Evolutionary conservation across 2,329 filamentous ascomycete species (phyloP).

Genomic region (Aspergillus novofumigatus): DNA sequence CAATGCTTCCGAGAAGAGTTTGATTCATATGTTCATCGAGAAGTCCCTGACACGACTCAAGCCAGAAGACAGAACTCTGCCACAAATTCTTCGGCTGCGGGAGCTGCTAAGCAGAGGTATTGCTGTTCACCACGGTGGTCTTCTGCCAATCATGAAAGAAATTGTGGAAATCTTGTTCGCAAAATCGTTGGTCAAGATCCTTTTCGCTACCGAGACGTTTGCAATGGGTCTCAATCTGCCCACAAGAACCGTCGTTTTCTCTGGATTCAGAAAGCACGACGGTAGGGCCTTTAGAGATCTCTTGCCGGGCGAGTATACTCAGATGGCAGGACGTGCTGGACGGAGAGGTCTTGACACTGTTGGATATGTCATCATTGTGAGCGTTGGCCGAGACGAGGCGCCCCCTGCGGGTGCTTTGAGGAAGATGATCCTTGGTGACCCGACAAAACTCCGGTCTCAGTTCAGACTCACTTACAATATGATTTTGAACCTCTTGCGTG

Average conservation of each 20-base stretch:
- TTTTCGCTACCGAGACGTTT: slow-evolving; percentile 97
- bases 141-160: slow-evolving; percentile 95
- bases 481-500: slow-evolving; percentile 91
- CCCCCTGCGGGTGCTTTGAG: slow-evolving; percentile 78
- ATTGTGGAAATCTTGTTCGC: slow-evolving; percentile 96
- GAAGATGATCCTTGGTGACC: slow-evolving; percentile 93
- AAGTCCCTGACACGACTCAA: slow-evolving; percentile 89
- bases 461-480: slow-evolving; percentile 99
- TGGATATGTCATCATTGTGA: slow-evolving; percentile 90
- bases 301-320: slow-evolving; percentile 92
- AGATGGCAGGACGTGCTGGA: slow-evolving; percentile 95
- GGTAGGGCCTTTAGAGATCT: slow-evolving; percentile 88
- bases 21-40: slow-evolving; percentile 95
- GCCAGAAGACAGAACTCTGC: slow-evolving; percentile 81
- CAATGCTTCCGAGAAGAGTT: slow-evolving; percentile 89
- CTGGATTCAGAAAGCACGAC: slow-evolving; percentile 93
- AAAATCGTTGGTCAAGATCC: slow-evolving; percentile 88
- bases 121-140: slow-evolving; percentile 90
- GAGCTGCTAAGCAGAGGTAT: slow-evolving; percentile 85
- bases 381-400: slow-evolving; percentile 74
- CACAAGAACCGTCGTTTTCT: slow-evolving; percentile 95
- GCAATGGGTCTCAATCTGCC: slow-evolving; percentile 97
- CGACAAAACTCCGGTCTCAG: slow-evolving; percentile 90
- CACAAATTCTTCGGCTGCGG: slow-evolving; percentile 82
- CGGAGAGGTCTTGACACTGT: slow-evolving; percentile 88